These are phyloP conservation scores for Coniferiporia sulphurascens DNA, from an alignment of 1,284 basidiomycete genomes.

Conservation along the genomic window DNA sequence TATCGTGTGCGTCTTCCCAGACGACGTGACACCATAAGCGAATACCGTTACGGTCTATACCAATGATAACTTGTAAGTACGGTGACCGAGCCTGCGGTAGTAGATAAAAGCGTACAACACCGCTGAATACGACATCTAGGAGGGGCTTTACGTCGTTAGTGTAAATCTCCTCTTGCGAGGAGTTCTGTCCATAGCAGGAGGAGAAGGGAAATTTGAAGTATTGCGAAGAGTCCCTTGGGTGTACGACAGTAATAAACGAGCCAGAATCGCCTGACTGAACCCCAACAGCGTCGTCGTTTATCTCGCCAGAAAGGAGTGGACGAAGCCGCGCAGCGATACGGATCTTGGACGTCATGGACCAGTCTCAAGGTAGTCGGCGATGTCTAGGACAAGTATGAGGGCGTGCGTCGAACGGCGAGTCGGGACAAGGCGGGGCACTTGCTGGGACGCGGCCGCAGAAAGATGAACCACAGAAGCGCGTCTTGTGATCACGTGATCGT, in stretches of 20 bases:
- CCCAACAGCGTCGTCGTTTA: constrained; percentile 55
- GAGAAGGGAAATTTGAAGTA: constrained; percentile 73
- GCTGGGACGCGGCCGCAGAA: not conserved
- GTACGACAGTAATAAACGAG: constrained; percentile 54
- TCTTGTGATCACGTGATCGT: constrained; percentile 5
- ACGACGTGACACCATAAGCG: constrained; percentile 78
- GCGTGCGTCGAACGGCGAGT: not conserved
- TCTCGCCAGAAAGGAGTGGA: constrained; percentile 54
- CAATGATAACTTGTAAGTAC: not conserved
- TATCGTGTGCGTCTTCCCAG: constrained; percentile 84
- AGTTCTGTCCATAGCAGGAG: constrained; percentile 61
- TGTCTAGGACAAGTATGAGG: not conserved
- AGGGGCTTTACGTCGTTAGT: constrained; percentile 63
- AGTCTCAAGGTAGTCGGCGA: not conserved
- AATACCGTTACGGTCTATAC: constrained; percentile 72
- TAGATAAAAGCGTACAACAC: constrained; percentile 41
- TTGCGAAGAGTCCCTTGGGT: constrained; percentile 58
- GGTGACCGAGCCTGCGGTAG: not conserved
- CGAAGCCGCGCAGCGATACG: constrained; percentile 37
- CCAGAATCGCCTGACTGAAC: constrained; percentile 39
- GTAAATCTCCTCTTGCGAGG: constrained; percentile 69
- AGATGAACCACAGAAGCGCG: not conserved
- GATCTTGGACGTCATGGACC: constrained; percentile 22
- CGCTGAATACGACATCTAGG: constrained; percentile 62
- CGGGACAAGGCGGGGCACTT: not conserved